Percentiles rank a stretch among this genome's conserved stretches.
Conservation (phyloP, 176 grass and related monocot species). For the Triticum aestivum region IWGSC_CS_RefSeq_v2.1 NC_057808.1:234669373-234669872, state of each 20-base stretch:
- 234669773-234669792: neutral
- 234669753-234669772: neutral
- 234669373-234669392: conserved; percentile 8
- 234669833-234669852: too few species aligned
- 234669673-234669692: too few species aligned
- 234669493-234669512: too few species aligned
- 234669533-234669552: neutral
- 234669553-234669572: neutral
- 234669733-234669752: neutral
- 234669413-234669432: neutral
- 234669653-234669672: too few species aligned
- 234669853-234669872: too few species aligned
- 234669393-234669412: neutral
- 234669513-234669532: neutral
- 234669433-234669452: neutral
- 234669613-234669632: neutral
- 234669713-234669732: neutral
- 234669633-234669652: neutral
- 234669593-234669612: too few species aligned
- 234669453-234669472: neutral
- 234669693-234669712: neutral
- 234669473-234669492: too few species aligned
- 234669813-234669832: too few species aligned
- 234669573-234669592: neutral
- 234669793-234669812: too few species aligned